Evolutionary conservation across 2,329 filamentous ascomycete genomes (phyloP), one percentile per base, ranked within the genome.

Genomic region (Aspergillus eucalypticola): DNA sequence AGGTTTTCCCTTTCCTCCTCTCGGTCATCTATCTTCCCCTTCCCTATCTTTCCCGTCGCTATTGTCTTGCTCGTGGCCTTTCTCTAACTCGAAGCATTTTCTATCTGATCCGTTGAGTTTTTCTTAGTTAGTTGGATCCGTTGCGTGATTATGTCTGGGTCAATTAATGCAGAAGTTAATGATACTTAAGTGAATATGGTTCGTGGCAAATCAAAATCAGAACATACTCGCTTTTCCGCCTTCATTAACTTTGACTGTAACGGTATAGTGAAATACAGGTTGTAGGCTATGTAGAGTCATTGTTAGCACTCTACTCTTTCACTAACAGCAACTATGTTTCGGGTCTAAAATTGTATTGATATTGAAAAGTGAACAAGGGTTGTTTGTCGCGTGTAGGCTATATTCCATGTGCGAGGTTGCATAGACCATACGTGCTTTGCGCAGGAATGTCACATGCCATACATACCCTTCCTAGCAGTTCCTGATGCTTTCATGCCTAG

Each of bases 101-200:
- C 56, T 61, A 44, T 57, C 52, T 53, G 62, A 62, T 66, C 63
- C 58, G 61, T 63, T 49, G 60, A 53, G 66, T 66, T 57, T 65
- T 62, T 60, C 55, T 65, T 67, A 64, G 67, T 71, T 71, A 65
- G 68, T 75, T 74, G 72, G 72, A 72, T 69, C 71, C 66, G 64
- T 70, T 66, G 68, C 66, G 68, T 71, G 63, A 46, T 65, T 58
- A 63, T 63, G 64, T 69, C 59, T 62, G 68, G 74, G 72, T 69
- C 71, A 63, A 73, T 69, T 75, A 76, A 75, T 74, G 72, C 69
- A 69, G 68, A 73, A 69, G 68, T 72, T 65, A 56, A 65, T 69
- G 69, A 65, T 66, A 62, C 65, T 60, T 60, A 52, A 52, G 59
- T 58, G 60, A 42, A 56, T 27, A 58, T 58, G 50, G 27, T 56